Conservation (phyloP, 345 rosid genomes). For the Brassica rapa region DNA sequence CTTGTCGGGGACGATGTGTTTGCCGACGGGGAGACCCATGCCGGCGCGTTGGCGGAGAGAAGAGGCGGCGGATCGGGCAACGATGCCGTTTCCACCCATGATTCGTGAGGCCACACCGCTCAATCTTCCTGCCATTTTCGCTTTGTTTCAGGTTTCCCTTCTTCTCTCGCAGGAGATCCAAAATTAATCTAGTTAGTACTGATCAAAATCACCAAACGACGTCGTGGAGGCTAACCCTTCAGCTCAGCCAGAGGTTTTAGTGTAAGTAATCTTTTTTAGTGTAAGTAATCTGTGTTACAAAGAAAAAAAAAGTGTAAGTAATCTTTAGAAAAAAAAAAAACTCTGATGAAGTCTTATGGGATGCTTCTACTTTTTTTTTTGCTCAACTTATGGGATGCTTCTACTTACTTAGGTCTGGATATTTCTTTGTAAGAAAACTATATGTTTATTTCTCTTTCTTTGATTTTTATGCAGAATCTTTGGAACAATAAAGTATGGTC, state of each 20-base stretch:
- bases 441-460: background rate
- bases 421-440: background rate
- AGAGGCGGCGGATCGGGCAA: conserved; percentile 68
- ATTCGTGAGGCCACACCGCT: conserved; percentile 73
- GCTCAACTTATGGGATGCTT: background rate
- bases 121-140: conserved; percentile 77
- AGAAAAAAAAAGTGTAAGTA: background rate
- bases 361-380: background rate
- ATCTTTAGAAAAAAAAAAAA: background rate
- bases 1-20: conserved; percentile 67
- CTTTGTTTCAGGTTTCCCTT: conserved; percentile 20
- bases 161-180: background rate
- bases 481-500: background rate
- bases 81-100: conserved; percentile 89
- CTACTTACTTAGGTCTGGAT: background rate
- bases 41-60: conserved; percentile 89
- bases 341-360: background rate
- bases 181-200: background rate
- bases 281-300: background rate
- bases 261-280: background rate
- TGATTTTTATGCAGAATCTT: conserved; percentile 9
- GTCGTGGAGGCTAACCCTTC: background rate
- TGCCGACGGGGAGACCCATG: conserved; percentile 95
- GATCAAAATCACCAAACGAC: background rate
- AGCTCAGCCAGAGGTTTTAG: background rate